Conservation (phyloP, 805 yeast genomes). For the Hanseniaspora jakobsenii region DNA sequence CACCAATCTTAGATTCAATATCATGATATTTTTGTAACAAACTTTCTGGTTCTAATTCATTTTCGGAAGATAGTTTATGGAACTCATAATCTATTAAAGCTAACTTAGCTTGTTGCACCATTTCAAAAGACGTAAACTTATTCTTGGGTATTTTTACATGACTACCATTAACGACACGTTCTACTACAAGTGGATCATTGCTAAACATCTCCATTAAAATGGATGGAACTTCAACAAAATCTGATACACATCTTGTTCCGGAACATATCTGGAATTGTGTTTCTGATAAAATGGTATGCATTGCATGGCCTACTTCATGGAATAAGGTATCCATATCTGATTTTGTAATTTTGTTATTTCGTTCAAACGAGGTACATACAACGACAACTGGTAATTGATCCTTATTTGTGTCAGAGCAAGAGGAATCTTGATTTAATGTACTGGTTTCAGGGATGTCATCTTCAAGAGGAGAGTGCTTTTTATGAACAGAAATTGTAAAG, state of each 20-base stretch:
- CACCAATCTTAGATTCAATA: slow-evolving; percentile 45
- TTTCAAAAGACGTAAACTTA: slow-evolving; percentile 31
- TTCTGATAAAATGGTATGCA: slow-evolving; percentile 93
- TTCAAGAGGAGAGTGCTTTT: slow-evolving; percentile 51
- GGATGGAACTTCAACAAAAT: slow-evolving; percentile 92
- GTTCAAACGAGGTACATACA: slow-evolving; percentile 20
- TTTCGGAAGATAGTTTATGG: slow-evolving; percentile 37
- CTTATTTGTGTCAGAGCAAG: too few species aligned
- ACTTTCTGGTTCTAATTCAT: slow-evolving; percentile 42
- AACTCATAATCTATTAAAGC: slow-evolving; percentile 75
- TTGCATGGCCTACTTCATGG: slow-evolving; percentile 98
- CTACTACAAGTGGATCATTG: slow-evolving; percentile 61
- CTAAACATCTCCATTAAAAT: slow-evolving; percentile 94
- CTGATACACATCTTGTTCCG: slow-evolving; percentile 92
- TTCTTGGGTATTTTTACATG: slow-evolving; percentile 14
- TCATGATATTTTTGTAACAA: slow-evolving; percentile 41
- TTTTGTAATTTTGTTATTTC: background rate
- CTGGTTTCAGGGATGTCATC: slow-evolving; percentile 21
- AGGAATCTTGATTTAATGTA: slow-evolving; percentile 19
- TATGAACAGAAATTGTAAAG: slow-evolving; percentile 89
- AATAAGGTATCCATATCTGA: slow-evolving; percentile 85
- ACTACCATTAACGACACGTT: slow-evolving; percentile 39
- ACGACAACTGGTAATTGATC: slow-evolving; percentile 26
- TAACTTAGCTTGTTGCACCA: slow-evolving; percentile 71
- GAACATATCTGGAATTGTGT: slow-evolving; percentile 82